A percentile compares a stretch with the other conserved stretches of the same genome.
Conservation (phyloP, 257 asterid species). For the Penstemon newberryi region DNA sequence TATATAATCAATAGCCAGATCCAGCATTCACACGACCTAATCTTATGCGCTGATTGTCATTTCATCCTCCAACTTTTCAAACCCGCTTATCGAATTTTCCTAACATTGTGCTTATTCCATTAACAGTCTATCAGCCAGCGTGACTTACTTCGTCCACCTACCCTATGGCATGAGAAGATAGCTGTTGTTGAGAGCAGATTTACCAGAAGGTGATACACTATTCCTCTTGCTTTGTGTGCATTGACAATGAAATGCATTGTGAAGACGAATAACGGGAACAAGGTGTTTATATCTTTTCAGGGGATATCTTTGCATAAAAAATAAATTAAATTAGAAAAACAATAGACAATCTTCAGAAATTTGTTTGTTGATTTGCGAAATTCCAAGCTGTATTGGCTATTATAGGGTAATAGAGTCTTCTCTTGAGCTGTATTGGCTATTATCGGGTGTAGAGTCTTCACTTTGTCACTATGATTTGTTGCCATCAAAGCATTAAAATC, state of each 20-base stretch:
- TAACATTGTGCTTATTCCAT: constrained; percentile 23
- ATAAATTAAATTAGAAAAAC: background rate
- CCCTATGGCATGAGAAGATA: constrained; percentile 49
- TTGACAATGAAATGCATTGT: background rate
- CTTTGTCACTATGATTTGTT: background rate
- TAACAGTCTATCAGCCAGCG: constrained; percentile 37
- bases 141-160: constrained; percentile 37
- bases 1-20: too few relatives aligned
- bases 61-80: too few relatives aligned
- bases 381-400: constrained; percentile 5
- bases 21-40: too few relatives aligned
- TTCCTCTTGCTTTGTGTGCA: constrained; percentile 17
- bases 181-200: constrained; percentile 20
- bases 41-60: too few relatives aligned
- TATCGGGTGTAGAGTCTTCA: too few relatives aligned
- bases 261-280: background rate
- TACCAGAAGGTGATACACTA: constrained; percentile 40
- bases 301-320: background rate
- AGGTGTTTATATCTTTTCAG: background rate
- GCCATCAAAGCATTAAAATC: constrained; percentile 1
- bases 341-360: constrained; percentile 4
- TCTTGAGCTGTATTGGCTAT: background rate
- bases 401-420: background rate
- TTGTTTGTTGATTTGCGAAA: background rate
- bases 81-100: constrained; percentile 6